Percentiles rank a stretch among this genome's conserved stretches.
Evolutionary conservation across 1,139 yeast species (phyloP).

Genomic region (Candida sojae): DNA sequence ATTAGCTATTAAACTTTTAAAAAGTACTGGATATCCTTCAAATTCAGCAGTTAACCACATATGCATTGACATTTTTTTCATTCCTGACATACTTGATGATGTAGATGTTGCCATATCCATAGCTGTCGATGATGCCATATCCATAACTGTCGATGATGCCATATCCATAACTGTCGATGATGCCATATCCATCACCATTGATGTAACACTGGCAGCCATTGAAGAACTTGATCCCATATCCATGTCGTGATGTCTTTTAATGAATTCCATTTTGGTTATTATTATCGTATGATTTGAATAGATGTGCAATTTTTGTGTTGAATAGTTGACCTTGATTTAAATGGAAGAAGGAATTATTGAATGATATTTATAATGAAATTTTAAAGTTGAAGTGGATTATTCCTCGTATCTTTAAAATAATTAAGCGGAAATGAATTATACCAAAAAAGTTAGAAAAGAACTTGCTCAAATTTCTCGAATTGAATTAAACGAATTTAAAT

Average conservation of each 20-base stretch:
- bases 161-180: not conserved
- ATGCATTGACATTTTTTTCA: constrained; percentile 44
- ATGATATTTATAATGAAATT: no score
- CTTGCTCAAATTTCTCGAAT: no score
- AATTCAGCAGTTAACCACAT: constrained; percentile 55
- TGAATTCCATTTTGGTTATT: not conserved
- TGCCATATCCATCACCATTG: not conserved
- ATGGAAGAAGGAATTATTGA: no score
- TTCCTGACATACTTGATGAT: constrained; percentile 10
- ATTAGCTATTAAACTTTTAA: constrained; percentile 52
- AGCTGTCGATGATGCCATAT: not conserved
- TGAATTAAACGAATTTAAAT: no score
- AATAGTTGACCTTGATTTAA: no score
- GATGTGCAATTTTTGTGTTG: no score
- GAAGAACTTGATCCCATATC: constrained; percentile 2
- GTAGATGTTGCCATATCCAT: constrained; percentile 14
- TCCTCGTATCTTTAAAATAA: no score
- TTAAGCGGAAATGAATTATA: no score
- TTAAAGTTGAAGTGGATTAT: no score
- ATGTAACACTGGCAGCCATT: constrained; percentile 3
- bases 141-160: not conserved
- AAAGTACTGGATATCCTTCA: constrained; percentile 60
- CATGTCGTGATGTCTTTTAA: constrained; percentile 3
- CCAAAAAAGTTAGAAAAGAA: no score
- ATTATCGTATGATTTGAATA: not conserved